These are phyloP conservation scores for Starmerella lactis-condensi DNA, from an alignment of 805 yeast genomes.

Conservation along the genomic window DNA sequence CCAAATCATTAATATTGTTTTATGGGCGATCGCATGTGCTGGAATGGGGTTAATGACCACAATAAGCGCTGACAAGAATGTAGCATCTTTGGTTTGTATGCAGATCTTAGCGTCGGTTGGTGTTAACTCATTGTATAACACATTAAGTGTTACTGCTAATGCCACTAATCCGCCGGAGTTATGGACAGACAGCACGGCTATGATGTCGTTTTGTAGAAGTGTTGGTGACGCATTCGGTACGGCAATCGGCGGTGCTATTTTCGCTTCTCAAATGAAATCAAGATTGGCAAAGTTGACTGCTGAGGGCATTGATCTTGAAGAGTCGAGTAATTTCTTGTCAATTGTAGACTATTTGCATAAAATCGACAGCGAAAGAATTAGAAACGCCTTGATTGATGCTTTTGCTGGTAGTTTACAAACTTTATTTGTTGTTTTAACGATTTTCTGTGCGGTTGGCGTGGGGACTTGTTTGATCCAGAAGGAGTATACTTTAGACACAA, in stretches of 20 bases:
- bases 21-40: constrained; percentile 25
- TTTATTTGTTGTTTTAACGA: constrained; percentile 13
- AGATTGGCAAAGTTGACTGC: constrained; percentile 5
- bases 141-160: constrained; percentile 20
- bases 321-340: constrained; percentile 14
- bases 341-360: constrained; percentile 11
- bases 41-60: constrained; percentile 30
- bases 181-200: constrained; percentile 20
- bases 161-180: constrained; percentile 19
- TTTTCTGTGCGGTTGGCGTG: constrained; percentile 15
- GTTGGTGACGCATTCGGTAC: constrained; percentile 21
- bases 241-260: constrained; percentile 21
- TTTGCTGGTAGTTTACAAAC: constrained; percentile 13
- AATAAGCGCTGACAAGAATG: constrained; percentile 24
- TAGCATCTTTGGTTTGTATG: constrained; percentile 27
- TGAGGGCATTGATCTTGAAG: constrained; percentile 8
- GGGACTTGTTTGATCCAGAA: constrained; percentile 13
- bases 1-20: constrained; percentile 26
- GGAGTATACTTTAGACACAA: constrained; percentile 17
- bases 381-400: constrained; percentile 8
- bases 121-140: constrained; percentile 30
- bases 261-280: constrained; percentile 16
- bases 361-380: constrained; percentile 5
- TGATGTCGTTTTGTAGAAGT: constrained; percentile 19
- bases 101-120: constrained; percentile 32